A percentile compares a stretch with the other conserved stretches of the same genome.
Evolutionary conservation across 2,329 filamentous ascomycete genomes (phyloP).

Genomic region (Claviceps africana): DNA sequence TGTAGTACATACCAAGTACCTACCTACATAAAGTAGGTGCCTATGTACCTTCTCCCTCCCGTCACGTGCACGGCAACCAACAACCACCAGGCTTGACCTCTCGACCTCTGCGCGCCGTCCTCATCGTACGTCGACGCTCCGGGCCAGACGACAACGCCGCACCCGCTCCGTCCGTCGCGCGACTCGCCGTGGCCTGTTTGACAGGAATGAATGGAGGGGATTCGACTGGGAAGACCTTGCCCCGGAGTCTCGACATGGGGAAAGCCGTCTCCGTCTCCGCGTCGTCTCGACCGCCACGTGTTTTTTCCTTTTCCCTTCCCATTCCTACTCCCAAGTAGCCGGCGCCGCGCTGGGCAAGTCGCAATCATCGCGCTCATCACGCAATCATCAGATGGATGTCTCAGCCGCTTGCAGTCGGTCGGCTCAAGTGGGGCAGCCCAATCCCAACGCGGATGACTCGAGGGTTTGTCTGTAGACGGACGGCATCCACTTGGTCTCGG

Average conservation of each 20-base stretch:
- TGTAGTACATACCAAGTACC: no score
- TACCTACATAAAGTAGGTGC: no score
- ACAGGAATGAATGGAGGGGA: no score
- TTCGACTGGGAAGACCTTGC: no score
- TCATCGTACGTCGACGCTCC: no score
- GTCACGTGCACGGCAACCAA: not conserved
- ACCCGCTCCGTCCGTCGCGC: no score
- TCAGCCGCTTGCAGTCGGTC: not conserved
- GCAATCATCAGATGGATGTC: not conserved
- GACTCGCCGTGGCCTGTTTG: no score
- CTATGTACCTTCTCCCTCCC: not conserved
- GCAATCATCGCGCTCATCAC: constrained; percentile 1
- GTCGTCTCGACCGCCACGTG: not conserved
- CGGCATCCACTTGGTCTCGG: not conserved
- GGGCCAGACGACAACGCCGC: no score
- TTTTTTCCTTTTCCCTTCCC: not conserved
- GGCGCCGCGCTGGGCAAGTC: not conserved
- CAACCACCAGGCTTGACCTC: not conserved
- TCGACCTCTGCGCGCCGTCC: no score
- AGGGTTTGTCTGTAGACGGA: no score
- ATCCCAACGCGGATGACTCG: not conserved
- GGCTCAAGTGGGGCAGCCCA: not conserved
- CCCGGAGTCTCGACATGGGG: not conserved
- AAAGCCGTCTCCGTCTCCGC: not conserved
- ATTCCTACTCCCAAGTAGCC: no score